Percentiles rank a stretch among this genome's conserved stretches.
These are phyloP conservation scores for Gymnopus androsaceus DNA, from an alignment of 1,284 basidiomycete species.

Conservation along the genomic window DNA sequence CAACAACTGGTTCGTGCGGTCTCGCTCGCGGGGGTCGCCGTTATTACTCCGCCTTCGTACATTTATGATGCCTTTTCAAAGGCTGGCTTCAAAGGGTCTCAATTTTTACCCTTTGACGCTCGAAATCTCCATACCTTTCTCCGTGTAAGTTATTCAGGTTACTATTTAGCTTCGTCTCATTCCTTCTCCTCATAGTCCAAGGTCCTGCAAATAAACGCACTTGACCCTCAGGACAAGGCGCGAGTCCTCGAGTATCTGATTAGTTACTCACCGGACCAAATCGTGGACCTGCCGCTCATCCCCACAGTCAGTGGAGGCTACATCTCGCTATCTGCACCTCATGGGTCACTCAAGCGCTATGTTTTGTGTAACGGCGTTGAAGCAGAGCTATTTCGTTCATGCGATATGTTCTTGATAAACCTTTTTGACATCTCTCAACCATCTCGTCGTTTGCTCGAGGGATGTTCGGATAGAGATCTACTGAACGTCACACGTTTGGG, in stretches of 20 bases:
- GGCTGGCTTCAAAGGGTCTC: not conserved
- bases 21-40: not conserved
- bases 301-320: not conserved
- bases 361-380: not conserved
- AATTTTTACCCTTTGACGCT: not conserved
- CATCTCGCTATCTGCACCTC: not conserved
- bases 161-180: not conserved
- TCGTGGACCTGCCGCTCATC: not conserved
- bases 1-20: not conserved
- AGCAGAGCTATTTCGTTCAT: conserved; percentile 2
- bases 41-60: not conserved
- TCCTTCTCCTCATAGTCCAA: not conserved
- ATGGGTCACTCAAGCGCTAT: not conserved
- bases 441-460: not conserved
- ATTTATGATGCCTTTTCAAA: not conserved
- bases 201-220: not conserved
- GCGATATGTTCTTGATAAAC: conserved; percentile 1
- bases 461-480: not conserved
- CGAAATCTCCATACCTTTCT: not conserved
- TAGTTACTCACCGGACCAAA: not conserved
- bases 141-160: not conserved
- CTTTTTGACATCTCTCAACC: not conserved
- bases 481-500: not conserved
- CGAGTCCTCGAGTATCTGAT: conserved; percentile 3
- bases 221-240: not conserved